Evolutionary conservation across 495 filamentous ascomycete species (phyloP).

Genomic region (Corynascus novoguineensis): DNA sequence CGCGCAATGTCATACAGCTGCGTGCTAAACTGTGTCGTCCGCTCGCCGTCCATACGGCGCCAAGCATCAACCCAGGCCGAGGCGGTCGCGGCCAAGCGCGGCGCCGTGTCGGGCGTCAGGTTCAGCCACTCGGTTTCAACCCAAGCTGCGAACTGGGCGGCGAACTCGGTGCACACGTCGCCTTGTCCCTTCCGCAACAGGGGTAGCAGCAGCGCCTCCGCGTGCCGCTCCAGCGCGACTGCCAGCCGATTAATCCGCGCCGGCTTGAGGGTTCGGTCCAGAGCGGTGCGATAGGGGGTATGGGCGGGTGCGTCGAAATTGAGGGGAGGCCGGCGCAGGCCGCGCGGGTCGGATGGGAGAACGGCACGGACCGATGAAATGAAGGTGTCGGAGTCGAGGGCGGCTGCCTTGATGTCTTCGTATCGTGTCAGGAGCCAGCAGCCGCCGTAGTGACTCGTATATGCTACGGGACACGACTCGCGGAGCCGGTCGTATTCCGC

Average conservation of each 20-base stretch:
- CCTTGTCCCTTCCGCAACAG: not conserved
- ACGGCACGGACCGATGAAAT: constrained; percentile 1
- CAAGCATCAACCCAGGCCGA: constrained; percentile 2
- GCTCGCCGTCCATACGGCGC: not conserved
- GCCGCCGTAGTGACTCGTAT: constrained; percentile 1
- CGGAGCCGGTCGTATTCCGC: not conserved
- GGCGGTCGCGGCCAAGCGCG: not conserved
- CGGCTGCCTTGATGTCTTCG: constrained; percentile 2
- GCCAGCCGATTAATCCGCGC: constrained; percentile 1
- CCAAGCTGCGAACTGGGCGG: constrained; percentile 1
- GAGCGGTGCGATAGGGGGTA: not conserved
- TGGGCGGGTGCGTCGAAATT: constrained; percentile 5
- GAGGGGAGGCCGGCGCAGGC: not conserved
- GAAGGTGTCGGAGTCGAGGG: constrained; percentile 1
- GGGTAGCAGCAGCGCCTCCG: not conserved
- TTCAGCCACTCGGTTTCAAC: constrained; percentile 3
- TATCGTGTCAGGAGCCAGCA: constrained; percentile 1
- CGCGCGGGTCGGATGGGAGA: constrained; percentile 1
- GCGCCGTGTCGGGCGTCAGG: constrained; percentile 1
- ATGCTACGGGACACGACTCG: not conserved
- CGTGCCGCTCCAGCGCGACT: not conserved
- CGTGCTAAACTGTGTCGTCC: not conserved
- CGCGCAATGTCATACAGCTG: constrained; percentile 4
- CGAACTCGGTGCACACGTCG: constrained; percentile 3
- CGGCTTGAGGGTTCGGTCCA: not conserved